Conservation (phyloP, 164 flowering plant species). For the Liquidambar formosana region DNA sequence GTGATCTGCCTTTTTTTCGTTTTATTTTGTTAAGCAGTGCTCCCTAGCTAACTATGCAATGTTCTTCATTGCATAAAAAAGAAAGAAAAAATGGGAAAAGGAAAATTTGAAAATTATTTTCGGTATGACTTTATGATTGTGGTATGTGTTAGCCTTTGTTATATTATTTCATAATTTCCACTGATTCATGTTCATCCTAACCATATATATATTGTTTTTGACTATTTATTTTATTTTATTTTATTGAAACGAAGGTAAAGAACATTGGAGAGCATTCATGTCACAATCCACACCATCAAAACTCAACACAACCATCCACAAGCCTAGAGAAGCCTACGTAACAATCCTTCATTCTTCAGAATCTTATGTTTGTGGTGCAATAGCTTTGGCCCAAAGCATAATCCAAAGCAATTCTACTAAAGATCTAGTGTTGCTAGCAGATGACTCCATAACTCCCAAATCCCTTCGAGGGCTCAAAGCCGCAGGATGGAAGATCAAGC, state of each 20-base stretch:
- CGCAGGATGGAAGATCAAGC: conserved; percentile 79
- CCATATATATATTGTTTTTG: no score
- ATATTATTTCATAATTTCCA: no score
- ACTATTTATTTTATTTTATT: background rate
- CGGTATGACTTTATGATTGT: no score
- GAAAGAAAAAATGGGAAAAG: no score
- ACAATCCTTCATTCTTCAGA: conserved; percentile 86
- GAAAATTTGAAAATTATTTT: no score
- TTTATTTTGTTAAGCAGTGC: no score
- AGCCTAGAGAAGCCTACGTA: conserved; percentile 63
- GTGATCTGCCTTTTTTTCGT: no score
- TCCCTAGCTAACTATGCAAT: no score
- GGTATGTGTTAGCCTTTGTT: no score
- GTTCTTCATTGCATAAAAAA: no score
- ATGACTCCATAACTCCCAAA: conserved; percentile 33
- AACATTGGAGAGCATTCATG: background rate
- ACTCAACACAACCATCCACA: conserved; percentile 2
- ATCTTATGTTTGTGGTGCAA: conserved; percentile 79
- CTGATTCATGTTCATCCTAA: no score
- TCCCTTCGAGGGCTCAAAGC: conserved; percentile 44
- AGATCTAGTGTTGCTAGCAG: conserved; percentile 80
- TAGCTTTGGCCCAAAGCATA: conserved; percentile 82
- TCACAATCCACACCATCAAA: background rate
- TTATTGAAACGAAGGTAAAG: conserved; percentile 24
- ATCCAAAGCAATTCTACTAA: conserved; percentile 47